Evolutionary conservation across 2,329 filamentous ascomycete genomes (phyloP).

Genomic region (Lachnellula hyalina): DNA sequence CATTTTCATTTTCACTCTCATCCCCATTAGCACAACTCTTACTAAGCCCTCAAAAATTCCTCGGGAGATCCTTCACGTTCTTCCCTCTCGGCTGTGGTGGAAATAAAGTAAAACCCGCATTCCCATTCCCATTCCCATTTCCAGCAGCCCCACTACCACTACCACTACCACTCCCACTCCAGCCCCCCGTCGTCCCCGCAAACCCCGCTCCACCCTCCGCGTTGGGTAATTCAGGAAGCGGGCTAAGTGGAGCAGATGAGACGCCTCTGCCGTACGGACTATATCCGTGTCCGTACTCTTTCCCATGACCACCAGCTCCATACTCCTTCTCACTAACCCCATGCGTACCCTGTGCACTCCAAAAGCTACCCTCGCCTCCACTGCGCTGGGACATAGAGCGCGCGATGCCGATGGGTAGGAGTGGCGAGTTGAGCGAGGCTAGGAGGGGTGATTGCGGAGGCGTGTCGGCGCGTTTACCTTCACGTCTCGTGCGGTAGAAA

Average conservation of each 20-base stretch:
- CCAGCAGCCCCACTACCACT: background rate
- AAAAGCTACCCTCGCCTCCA: slow-evolving; percentile 4
- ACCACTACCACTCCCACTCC: background rate
- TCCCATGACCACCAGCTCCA: background rate
- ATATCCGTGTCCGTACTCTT: background rate
- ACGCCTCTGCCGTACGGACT: background rate
- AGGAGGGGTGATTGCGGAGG: slow-evolving; percentile 15
- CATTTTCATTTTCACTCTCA: background rate
- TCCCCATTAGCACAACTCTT: background rate
- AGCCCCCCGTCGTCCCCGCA: background rate
- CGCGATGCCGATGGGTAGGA: slow-evolving; percentile 10
- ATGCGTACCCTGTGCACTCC: background rate
- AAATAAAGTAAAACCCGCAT: slow-evolving; percentile 6
- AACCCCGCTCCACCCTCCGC: background rate
- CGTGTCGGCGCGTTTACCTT: slow-evolving; percentile 10
- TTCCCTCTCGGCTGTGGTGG: background rate
- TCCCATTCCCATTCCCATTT: too few species aligned
- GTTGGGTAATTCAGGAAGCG: background rate
- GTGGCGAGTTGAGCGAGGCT: slow-evolving; percentile 1
- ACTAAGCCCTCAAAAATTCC: background rate
- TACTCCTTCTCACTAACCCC: background rate
- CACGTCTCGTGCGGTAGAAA: slow-evolving; percentile 13
- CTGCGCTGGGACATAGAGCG: slow-evolving; percentile 12
- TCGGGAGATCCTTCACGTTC: background rate
- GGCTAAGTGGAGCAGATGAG: slow-evolving; percentile 3